These are phyloP conservation scores for Starmerella sp. DNA, from an alignment of 805 yeast genomes.

Conservation along the genomic window DNA sequence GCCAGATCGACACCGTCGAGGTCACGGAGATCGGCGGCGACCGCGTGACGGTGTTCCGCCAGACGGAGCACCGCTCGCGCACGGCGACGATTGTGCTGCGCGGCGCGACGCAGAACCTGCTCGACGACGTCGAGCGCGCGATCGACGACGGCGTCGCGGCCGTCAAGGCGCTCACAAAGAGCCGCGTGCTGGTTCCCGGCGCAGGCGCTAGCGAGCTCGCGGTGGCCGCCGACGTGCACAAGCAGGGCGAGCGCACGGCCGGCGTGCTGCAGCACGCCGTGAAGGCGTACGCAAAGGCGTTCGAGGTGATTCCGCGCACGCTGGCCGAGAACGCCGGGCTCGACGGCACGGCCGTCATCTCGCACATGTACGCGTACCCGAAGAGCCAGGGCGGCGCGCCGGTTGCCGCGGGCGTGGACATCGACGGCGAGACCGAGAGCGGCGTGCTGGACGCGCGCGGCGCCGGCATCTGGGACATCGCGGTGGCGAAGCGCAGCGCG, in stretches of 20 bases:
- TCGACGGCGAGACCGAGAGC: slow-evolving; percentile 53
- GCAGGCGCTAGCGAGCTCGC: slow-evolving; percentile 95
- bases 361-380: slow-evolving; percentile 79
- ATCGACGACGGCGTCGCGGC: slow-evolving; percentile 94
- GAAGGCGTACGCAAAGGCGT: slow-evolving; percentile 85
- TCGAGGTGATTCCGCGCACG: slow-evolving; percentile 86
- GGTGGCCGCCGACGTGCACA: slow-evolving; percentile 63
- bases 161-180: slow-evolving; percentile 78
- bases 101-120: slow-evolving; percentile 89
- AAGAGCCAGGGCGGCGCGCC: slow-evolving; percentile 24
- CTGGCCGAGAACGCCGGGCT: slow-evolving; percentile 91
- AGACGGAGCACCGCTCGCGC: slow-evolving; percentile 50
- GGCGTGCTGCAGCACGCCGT: slow-evolving; percentile 89
- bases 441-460: slow-evolving; percentile 63
- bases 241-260: slow-evolving; percentile 86
- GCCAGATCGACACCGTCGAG: slow-evolving; percentile 74
- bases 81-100: slow-evolving; percentile 89
- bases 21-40: slow-evolving; percentile 95
- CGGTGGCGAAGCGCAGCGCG: slow-evolving; percentile 73
- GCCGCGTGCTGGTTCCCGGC: slow-evolving; percentile 74
- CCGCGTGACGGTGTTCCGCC: slow-evolving; percentile 87
- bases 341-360: slow-evolving; percentile 79
- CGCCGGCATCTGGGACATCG: slow-evolving; percentile 65
- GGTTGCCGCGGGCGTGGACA: slow-evolving; percentile 51
- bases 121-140: slow-evolving; percentile 94